Evolutionary conservation across 192 early-diverging fungal species (phyloP), one percentile per base, ranked within the genome.

Genomic region (Chytriomyces confervae): DNA sequence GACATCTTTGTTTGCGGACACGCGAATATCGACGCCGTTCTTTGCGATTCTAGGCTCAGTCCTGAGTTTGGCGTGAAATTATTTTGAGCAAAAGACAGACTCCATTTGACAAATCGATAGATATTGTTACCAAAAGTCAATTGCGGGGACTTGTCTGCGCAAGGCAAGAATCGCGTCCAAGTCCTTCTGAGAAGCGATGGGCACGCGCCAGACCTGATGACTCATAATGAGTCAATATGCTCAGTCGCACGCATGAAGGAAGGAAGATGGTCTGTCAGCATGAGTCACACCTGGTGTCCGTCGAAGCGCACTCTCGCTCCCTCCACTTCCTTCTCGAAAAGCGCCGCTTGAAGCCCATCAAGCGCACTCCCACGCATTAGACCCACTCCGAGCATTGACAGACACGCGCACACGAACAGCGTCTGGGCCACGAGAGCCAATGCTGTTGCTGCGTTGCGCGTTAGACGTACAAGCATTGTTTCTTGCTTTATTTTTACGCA

Each of bases 21-120:
- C 67, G 46, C 76, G 76, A 36, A 77, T 62, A 53, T 77, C 76
- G 67, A 77, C 50, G 13, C 69, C 76, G 67, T 50, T 16, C 5
- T 36, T 7, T 0, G 27, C 53, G 53, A 77, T 23, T 7, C 67
- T 47, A 13, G 76, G 76, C 0, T 77, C 76, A 44, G 76, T 70
- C 76, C 76, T 62, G 57, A 77, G 67, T 36, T 43, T 16, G n/a
- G n/a, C n/a, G n/a, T n/a, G n/a, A n/a, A n/a, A n/a, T n/a, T n/a
- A n/a, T n/a, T 61, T 10, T 53, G 27, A 20, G 70, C 36, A 27
- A 61, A n/a, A 9, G 0, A 20, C 24, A 43, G 24, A 27, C 24
- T 27, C 24, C 24, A 27, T 27, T 27, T 27, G 24, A 27, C 24
- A 27, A 27, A 0, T 27, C 24, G 24, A 27, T n/a, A 0, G 24